Base-by-base conservation (phyloP, 768 basidiomycete genomes). In the Boletus subcaerulescens region DNA sequence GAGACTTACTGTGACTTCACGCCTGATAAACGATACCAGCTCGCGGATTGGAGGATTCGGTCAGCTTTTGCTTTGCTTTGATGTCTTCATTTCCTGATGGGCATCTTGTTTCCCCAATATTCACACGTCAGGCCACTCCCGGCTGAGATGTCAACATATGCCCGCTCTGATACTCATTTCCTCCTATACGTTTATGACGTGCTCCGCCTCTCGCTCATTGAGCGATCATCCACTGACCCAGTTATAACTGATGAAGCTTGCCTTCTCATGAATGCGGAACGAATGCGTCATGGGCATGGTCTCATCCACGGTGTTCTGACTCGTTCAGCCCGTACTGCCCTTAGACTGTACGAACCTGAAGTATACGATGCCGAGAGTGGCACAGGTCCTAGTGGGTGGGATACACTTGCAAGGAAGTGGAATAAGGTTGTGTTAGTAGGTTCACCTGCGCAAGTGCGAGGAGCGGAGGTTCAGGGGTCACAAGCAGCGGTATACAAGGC, bases 11-110 rank as follows among this genome's bases (percentile, higher is more conserved):
- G 92, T 65, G 86, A 93, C 63, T 94, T 93, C 62, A 79, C 80
- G 8, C 84, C 96, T 0, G 96, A 98, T 75, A 99, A 99, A 73
- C 84, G 92, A 31, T 98, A 96, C 66, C 97, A 98, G 65, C 77
- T 96, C 7, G 97, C 96, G 11, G 97, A 99, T 70, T 99, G 97
- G 97, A 85, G 97, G 24, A 91, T 98, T 60, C 82, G 93, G 84
- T 88, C 40, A 29, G 79, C 61, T 11, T 41, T 49, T 14, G 10
- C 13, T 45, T 52, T 42, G 8, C 36, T 52, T 44, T 44, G 10
- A 20, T 40, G 15, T 46, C 7, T 17, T 33, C 32, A 18, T 24
- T 45, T 13, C 22, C 50, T 56, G 26, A 53, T 20, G 50, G 11
- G 26, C 29, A 24, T 53, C 17, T 48, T 26, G 17, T 18, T 35